Evolutionary conservation across 2,329 filamentous ascomycete species (phyloP), one percentile per base, ranked within the genome.

Genomic region (Diaporthe vaccinii): DNA sequence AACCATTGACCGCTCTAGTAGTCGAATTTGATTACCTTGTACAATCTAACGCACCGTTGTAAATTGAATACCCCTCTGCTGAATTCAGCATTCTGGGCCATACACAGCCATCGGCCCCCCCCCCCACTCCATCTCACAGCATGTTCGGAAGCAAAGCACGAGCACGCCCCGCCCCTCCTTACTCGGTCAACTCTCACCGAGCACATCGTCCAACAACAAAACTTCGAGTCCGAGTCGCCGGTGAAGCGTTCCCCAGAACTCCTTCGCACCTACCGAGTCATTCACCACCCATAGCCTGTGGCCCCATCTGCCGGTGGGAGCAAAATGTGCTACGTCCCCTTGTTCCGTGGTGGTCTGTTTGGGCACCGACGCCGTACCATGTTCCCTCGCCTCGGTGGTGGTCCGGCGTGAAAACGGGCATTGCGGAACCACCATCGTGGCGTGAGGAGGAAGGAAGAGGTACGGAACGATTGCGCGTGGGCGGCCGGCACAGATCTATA

Each of bases 331-430:
- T 41, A 65, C 41, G 55, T 74, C 8, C 39, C 22, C n/a, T n/a
- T n/a, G 25, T 46, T n/a, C n/a, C 41, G 22, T 22, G 15, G 61
- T 62, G 36, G 12, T 61, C 51, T n/a, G 31, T 53, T n/a, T n/a
- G n/a, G 44, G 46, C 20, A 51, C n/a, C 62, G 28, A 65, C 36
- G 74, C 49, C 61, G 74, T 75, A 57, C 57, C 49, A 65, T 62
- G n/a, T 31, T 62, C 7, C 31, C 28, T 1, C 20, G 5, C 5
- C 39, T 22, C 22, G 36, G 36, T 6, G n/a, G 34, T 57, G 20
- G 17, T 20, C 12, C 34, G 44, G 34, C 12, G 22, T 25, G 55
- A 34, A 51, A 17, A 36, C 59, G 8, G 59, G 17, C 39, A 31
- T 65, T 65, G 59, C 25, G 39, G n/a, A 22, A 17, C 17, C 25